Base-by-base conservation (phyloP, 345 rosid species). In the Cardiospermum halicacabum region DNA sequence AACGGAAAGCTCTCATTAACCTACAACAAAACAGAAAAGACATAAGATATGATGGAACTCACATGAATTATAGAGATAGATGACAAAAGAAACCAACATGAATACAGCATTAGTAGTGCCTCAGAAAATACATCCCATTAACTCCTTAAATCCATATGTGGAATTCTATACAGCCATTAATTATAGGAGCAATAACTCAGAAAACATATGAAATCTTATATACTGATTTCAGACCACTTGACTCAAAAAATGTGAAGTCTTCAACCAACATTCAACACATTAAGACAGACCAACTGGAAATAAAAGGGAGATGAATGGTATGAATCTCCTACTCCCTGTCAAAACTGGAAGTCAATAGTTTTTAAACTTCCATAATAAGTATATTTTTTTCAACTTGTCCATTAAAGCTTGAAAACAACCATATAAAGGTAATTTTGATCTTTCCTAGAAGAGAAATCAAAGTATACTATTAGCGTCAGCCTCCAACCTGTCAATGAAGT, bases 1-100 rank as follows among this genome's bases (percentile, higher is more conserved):
- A 87, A 88, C 16, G 98, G 97, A 64, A 91, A 93, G 80, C 84
- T 78, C 78, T 93, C 98, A 18, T 88, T 66, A 58, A 93, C 96
- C 98, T 93, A 75, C 36, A 64, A 22, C 45, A 3, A 3, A 11
- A 13, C 32, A 7, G 3, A 42, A 65, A 0, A 21, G 34, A 24
- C 5, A 34, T 34, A 34, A 2, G 3, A 34, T 34, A 34, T 34
- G 10, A 34, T 34, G 39, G 39, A 34, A 34, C 2, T 25, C 2
- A 24, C 4, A 22, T 16, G 36, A 1, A 16, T 34, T 5, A 24
- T 13, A 2, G 2, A n/a, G 19, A 47, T 16, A 12, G 7, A 47
- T 21, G 6, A 19, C 22, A n/a, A 55, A 31, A 56, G 59, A 40
- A 8, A 16, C 11, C n/a, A 1, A n/a, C 34, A 7, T 28, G 22